Conservation (phyloP, 148 eudicot species). For the Persicaria tinctoria region DNA sequence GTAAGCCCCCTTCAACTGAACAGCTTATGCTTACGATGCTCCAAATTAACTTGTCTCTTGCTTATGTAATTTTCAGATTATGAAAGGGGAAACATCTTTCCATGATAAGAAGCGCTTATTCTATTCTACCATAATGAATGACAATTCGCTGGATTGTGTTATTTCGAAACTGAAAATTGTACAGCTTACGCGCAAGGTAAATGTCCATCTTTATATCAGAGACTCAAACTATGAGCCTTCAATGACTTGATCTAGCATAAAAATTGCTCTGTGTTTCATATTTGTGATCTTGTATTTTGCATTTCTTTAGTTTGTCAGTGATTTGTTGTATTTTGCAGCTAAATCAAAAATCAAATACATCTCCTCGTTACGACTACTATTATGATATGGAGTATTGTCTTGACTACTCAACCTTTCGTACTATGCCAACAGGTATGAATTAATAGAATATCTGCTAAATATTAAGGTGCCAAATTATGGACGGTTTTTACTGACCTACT, state of each 20-base stretch:
- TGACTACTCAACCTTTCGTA: slow-evolving; percentile 78
- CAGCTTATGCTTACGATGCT: slow-evolving; percentile 5
- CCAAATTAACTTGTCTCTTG: slow-evolving; percentile 11
- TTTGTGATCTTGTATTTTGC: background rate
- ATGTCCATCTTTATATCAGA: slow-evolving; percentile 14
- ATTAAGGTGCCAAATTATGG: too few species aligned
- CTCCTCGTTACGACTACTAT: slow-evolving; percentile 52
- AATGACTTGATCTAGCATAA: background rate
- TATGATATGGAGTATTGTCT: slow-evolving; percentile 92
- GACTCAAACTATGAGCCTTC: background rate
- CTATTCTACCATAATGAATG: slow-evolving; percentile 66
- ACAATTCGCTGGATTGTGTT: slow-evolving; percentile 73
- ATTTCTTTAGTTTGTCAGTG: background rate
- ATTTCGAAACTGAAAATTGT: slow-evolving; percentile 62
- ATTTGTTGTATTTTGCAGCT: slow-evolving; percentile 37
- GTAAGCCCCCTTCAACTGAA: slow-evolving; percentile 26
- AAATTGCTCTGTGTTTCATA: background rate
- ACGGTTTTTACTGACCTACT: too few species aligned
- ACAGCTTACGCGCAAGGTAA: slow-evolving; percentile 50
- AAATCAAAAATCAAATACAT: slow-evolving; percentile 26
- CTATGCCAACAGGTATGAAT: slow-evolving; percentile 46
- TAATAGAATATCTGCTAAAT: background rate
- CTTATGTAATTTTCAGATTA: slow-evolving; percentile 39
- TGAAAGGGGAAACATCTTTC: slow-evolving; percentile 52
- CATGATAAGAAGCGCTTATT: slow-evolving; percentile 86